These are phyloP conservation scores for Trifolium pratense DNA, from an alignment of 306 rosid species.

Conservation along the genomic window DNA sequence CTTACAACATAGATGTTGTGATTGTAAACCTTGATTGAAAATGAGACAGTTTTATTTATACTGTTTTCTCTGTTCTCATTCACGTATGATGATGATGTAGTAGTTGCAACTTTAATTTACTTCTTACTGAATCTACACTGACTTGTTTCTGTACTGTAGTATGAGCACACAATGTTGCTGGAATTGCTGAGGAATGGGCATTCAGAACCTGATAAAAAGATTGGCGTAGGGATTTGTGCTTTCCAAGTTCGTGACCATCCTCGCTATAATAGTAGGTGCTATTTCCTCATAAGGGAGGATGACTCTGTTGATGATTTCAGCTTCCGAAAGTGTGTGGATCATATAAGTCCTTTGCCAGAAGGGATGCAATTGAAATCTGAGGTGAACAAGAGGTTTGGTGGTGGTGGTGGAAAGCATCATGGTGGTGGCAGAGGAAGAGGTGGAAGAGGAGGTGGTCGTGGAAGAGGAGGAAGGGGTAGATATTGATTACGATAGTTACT, in stretches of 20 bases:
- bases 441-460: slow-evolving; percentile 54
- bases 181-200: slow-evolving; percentile 92
- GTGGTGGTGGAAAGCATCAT: slow-evolving; percentile 56
- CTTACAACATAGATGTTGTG: not conserved
- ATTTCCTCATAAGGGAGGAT: slow-evolving; percentile 85
- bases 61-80: not conserved
- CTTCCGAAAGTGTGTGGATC: slow-evolving; percentile 95
- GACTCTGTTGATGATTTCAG: slow-evolving; percentile 81
- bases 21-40: slow-evolving; percentile 9
- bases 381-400: slow-evolving; percentile 58
- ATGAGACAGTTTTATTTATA: not conserved
- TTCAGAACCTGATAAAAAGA: slow-evolving; percentile 74
- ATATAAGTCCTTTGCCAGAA: slow-evolving; percentile 86
- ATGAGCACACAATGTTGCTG: slow-evolving; percentile 72
- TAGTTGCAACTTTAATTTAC: slow-evolving; percentile 21
- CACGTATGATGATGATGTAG: not conserved
- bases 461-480: slow-evolving; percentile 69
- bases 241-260: slow-evolving; percentile 87
- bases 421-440: slow-evolving; percentile 33
- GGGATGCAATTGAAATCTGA: slow-evolving; percentile 61
- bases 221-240: slow-evolving; percentile 64
- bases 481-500: slow-evolving; percentile 46
- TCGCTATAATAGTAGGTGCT: slow-evolving; percentile 75
- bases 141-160: slow-evolving; percentile 59
- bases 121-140: slow-evolving; percentile 11